Evolutionary conservation across 345 rosid species (phyloP).

Genomic region (Acer yangbiense): DNA sequence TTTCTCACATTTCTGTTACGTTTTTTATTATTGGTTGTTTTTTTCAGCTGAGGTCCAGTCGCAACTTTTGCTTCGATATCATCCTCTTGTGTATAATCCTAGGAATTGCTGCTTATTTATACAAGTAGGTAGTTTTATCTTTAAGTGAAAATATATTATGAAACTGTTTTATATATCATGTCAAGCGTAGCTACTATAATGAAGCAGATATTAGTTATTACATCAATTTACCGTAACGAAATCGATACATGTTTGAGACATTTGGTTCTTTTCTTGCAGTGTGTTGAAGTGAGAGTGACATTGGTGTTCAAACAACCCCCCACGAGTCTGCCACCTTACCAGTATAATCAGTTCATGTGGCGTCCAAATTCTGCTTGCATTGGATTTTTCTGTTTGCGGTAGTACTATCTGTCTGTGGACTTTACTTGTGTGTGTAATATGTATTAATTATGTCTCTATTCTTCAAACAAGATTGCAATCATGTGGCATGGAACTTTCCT

Average conservation of each 20-base stretch:
- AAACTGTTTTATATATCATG: background rate
- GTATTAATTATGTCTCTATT: background rate
- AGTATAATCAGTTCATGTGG: background rate
- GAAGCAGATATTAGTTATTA: background rate
- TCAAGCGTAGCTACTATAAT: background rate
- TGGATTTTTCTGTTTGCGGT: background rate
- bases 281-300: constrained; percentile 53
- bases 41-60: constrained; percentile 77
- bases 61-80: constrained; percentile 92
- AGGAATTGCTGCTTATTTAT: constrained; percentile 88
- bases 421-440: background rate
- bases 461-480: background rate
- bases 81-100: constrained; percentile 70
- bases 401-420: background rate
- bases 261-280: constrained; percentile 28
- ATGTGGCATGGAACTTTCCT: background rate
- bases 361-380: background rate
- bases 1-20: background rate
- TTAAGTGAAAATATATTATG: background rate
- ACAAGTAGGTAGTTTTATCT: constrained; percentile 60
- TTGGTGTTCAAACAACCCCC: constrained; percentile 4
- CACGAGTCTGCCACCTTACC: background rate
- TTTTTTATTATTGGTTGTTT: constrained; percentile 6
- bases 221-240: no score
- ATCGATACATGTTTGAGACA: background rate